Conservation (phyloP, 371 early-diverging fungal species). For the Mortierella sp. region DNA sequence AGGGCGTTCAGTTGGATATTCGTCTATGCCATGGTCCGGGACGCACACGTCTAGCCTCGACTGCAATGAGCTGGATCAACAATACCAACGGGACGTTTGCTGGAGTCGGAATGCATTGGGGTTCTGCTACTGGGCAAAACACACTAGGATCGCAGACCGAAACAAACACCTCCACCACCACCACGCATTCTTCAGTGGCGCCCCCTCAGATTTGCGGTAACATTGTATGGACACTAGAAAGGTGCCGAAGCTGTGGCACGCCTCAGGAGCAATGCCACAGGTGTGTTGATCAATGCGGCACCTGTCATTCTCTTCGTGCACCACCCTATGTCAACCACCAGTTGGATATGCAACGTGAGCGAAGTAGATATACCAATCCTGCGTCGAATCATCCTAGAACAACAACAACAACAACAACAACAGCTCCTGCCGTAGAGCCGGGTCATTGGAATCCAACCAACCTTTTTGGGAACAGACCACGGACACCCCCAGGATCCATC, state of each 20-base stretch:
- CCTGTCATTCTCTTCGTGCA: slow-evolving; percentile 18
- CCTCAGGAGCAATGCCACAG: slow-evolving; percentile 33
- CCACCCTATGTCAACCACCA: slow-evolving; percentile 46
- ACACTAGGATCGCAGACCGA: background rate
- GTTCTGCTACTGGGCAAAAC: background rate
- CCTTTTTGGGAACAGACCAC: slow-evolving; percentile 3
- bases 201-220: slow-evolving; percentile 16
- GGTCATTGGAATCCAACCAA: background rate
- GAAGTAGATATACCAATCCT: slow-evolving; percentile 3
- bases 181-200: background rate
- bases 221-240: slow-evolving; percentile 42
- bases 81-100: background rate
- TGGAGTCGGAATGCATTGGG: slow-evolving; percentile 42
- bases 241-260: slow-evolving; percentile 29
- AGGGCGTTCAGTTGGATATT: slow-evolving; percentile 30
- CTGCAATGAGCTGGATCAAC: too few species aligned
- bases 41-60: too few species aligned
- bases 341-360: slow-evolving; percentile 24
- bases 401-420: background rate
- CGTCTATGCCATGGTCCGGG: slow-evolving; percentile 17
- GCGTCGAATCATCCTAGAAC: background rate
- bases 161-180: background rate
- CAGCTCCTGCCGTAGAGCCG: background rate
- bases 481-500: slow-evolving; percentile 43
- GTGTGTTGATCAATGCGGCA: slow-evolving; percentile 19